phyloP scores from a whole-genome alignment of 1,139 yeast species.

The Taiozyma sp. region DNA sequence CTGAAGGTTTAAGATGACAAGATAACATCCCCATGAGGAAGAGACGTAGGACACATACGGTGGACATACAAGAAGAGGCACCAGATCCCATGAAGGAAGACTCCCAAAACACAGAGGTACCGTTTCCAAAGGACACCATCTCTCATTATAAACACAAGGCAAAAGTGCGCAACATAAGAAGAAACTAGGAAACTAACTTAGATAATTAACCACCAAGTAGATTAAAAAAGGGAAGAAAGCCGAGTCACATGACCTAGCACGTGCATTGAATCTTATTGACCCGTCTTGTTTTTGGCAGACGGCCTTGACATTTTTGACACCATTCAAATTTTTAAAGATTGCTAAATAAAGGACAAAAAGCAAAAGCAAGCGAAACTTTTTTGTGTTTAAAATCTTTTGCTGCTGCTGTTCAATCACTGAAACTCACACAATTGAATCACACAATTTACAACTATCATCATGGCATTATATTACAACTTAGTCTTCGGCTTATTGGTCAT shows the following conservation, averaged over 20 bases:
- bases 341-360: not conserved
- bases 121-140: too few relatives aligned
- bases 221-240: not conserved
- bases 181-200: too few relatives aligned
- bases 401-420: not conserved
- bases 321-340: not conserved
- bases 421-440: not conserved
- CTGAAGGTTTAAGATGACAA: too few relatives aligned
- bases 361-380: not conserved
- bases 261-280: not conserved
- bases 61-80: too few relatives aligned
- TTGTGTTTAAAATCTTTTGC: not conserved
- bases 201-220: too few relatives aligned
- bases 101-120: too few relatives aligned
- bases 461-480: slow-evolving; percentile 72
- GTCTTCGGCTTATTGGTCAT: slow-evolving; percentile 69
- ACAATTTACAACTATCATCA: slow-evolving; percentile 19
- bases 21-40: too few relatives aligned
- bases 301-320: not conserved
- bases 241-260: not conserved
- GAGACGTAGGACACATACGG: too few relatives aligned
- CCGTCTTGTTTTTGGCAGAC: not conserved
- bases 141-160: too few relatives aligned
- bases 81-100: too few relatives aligned
- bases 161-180: too few relatives aligned